Percentiles rank a stretch among this genome's conserved stretches.
Evolutionary conservation across 2,329 filamentous ascomycete species (phyloP).

Genomic region (Penicillium hordei): DNA sequence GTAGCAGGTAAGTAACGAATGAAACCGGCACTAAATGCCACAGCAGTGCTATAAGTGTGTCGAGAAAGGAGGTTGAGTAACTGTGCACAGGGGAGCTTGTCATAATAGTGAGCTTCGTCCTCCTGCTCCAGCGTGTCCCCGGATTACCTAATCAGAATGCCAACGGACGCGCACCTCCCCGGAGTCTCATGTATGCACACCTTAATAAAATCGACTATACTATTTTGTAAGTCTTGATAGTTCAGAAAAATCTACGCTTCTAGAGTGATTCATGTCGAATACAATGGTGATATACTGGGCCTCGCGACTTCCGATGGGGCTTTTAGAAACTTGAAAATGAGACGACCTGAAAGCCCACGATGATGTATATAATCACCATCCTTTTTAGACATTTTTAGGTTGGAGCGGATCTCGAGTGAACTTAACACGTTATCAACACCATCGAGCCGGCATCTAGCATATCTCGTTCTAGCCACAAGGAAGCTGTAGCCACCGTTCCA

Average conservation of each 20-base stretch:
- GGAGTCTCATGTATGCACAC: not conserved
- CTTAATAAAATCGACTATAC: not conserved
- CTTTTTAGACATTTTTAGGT: no score
- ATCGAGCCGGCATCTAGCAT: no score
- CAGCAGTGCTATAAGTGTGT: not conserved
- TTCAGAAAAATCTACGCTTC: not conserved
- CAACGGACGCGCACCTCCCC: not conserved
- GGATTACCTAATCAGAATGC: constrained; percentile 7
- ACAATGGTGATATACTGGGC: no score
- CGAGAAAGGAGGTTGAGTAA: not conserved
- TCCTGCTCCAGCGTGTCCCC: not conserved
- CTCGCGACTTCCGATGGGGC: no score
- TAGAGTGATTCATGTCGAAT: no score
- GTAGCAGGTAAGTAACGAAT: constrained; percentile 25
- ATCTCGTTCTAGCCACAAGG: no score
- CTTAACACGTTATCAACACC: no score
- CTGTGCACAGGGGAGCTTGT: not conserved
- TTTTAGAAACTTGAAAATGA: no score
- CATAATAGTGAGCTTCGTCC: not conserved
- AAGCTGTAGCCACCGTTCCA: no score
- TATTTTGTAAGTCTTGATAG: not conserved
- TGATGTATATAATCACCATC: no score
- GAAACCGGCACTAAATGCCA: constrained; percentile 31
- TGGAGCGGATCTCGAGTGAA: no score
- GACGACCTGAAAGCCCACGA: no score